Base-by-base conservation (phyloP, 2,329 filamentous ascomycete species). In the Didymella sp. region DNA sequence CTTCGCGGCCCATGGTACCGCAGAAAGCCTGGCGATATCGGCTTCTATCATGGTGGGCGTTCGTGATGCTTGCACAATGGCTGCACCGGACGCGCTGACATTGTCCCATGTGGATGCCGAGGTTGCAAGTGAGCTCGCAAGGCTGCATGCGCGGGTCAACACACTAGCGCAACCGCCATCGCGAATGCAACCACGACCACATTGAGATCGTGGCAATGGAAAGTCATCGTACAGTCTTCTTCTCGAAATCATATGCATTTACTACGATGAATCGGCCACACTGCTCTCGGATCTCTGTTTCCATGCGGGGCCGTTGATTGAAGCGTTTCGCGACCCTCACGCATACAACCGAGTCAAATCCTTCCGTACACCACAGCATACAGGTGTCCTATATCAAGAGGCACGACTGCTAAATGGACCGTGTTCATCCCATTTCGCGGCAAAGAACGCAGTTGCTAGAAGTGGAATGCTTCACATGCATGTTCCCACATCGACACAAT, bases 1-100 rank as follows among this genome's bases (percentile, higher is more conserved):
- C 13, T 68, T 64, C 1, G 76, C 74, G 56, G 79, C 83, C 83
- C 84, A 86, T 12, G 82, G 80, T 22, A 81, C 79, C 21, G 74
- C 51, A 7, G 59, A 59, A 30, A 78, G 58, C 31, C 59, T 68
- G 11, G 52, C 35, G 13, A 70, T 61, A 19, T 64, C 45, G 25
- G 64, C 54, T 24, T 67, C 63, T 44, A 54, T 59, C 67, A 71
- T 73, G 43, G 51, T 58, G 47, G 47, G 43, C 9, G 27, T 44
- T 40, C 43, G 49, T 53, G 44, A 46, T 17, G 15, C 38, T 24
- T 15, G 37, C 37, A 25, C 21, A 5, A 17, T 31, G 9, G 38
- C 19, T 25, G 49, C 22, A 3, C n/a, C 27, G 21, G 15, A n/a
- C 31, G 48, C 22, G 30, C 12, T 27, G 27, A 22, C 42, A 57